These are phyloP conservation scores for Neurospora cerealis DNA, from an alignment of 495 filamentous ascomycete species.

Conservation along the genomic window DNA sequence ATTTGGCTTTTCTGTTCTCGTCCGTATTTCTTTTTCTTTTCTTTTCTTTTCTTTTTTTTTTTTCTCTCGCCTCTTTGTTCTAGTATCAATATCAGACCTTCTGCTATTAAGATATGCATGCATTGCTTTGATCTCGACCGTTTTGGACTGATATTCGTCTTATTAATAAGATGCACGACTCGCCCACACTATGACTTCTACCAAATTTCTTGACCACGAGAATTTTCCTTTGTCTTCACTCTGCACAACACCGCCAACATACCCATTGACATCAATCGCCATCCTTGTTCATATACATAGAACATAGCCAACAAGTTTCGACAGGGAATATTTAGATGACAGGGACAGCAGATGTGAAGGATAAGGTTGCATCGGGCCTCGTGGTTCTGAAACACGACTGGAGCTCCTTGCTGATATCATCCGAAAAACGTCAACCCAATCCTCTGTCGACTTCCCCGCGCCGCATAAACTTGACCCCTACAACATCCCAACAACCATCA, in stretches of 20 bases:
- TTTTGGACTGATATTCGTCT: neutral
- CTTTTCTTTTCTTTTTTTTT: neutral
- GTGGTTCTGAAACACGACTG: neutral
- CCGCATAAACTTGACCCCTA: neutral
- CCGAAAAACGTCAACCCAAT: neutral
- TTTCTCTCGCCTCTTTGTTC: neutral
- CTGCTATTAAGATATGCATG: neutral
- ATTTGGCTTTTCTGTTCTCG: neutral
- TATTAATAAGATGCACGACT: neutral
- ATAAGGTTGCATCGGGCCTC: neutral
- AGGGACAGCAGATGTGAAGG: neutral
- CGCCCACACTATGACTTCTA: neutral
- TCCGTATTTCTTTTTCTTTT: neutral
- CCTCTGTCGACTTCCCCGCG: neutral
- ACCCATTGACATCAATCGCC: neutral
- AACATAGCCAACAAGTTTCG: neutral
- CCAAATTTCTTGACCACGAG: neutral
- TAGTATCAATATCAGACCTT: neutral
- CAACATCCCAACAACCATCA: neutral
- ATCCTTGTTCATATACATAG: neutral
- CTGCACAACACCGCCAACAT: neutral
- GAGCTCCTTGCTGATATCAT: neutral
- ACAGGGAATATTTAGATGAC: neutral
- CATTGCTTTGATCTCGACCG: neutral
- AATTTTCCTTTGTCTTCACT: neutral